phyloP scores from a whole-genome alignment of 2,329 filamentous ascomycete genomes.

The Aspergillus pseudoviridinutans region DNA sequence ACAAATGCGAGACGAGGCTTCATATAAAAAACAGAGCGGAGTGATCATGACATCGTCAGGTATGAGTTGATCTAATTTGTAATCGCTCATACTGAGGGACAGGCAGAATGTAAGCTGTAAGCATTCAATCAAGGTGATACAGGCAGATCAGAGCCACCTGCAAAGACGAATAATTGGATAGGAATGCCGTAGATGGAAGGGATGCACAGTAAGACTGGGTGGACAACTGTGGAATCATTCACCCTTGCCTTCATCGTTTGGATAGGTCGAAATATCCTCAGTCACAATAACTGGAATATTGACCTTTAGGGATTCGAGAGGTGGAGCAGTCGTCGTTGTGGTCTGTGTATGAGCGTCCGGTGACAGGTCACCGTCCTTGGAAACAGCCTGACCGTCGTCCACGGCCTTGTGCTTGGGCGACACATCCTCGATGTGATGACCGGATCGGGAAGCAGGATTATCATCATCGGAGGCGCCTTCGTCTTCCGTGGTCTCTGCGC shows the following conservation, averaged over 20 bases:
- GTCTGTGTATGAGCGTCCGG: background rate
- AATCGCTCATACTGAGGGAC: background rate
- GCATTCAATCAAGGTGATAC: background rate
- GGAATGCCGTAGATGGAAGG: background rate
- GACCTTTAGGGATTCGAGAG: background rate
- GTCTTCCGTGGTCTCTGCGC: conserved; percentile 21
- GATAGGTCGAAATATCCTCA: conserved; percentile 3
- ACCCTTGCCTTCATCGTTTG: background rate
- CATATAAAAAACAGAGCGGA: background rate
- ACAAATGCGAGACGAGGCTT: background rate
- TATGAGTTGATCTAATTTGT: background rate
- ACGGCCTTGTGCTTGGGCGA: background rate
- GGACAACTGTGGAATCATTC: background rate
- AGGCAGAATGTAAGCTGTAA: background rate
- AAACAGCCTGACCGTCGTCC: background rate
- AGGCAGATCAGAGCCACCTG: background rate
- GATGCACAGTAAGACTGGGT: background rate
- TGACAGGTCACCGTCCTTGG: background rate
- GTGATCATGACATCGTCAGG: background rate
- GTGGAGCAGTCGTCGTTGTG: background rate
- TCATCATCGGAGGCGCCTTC: conserved; percentile 19
- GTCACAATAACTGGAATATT: conserved; percentile 19
- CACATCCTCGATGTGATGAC: background rate
- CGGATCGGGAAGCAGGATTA: background rate
- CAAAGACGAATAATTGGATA: background rate